Evolutionary conservation across 2,329 filamentous ascomycete genomes (phyloP), one percentile per base, ranked within the genome.

Genomic region (Epichloe uncinata): DNA sequence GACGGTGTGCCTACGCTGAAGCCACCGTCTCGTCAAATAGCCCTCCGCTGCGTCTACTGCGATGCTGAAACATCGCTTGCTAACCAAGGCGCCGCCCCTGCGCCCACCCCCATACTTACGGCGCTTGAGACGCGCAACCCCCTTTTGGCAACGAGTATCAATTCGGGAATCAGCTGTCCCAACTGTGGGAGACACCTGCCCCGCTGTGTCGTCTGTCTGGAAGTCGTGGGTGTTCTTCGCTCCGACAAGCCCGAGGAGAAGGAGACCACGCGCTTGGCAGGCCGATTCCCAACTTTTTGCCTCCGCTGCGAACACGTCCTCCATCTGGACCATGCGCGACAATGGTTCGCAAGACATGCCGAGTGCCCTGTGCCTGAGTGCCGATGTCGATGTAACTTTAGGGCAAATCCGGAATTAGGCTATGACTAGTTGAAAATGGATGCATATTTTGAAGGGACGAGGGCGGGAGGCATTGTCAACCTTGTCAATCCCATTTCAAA

Each of bases 11-110:
- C 78, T n/a, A 75, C 78, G 7, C 74, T 85, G 55, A 79, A 79
- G 51, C 76, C 82, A 1, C 75, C 82, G 0, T 79, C 78, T 2
- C 73, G 82, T 34, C 85, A 87, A 65, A 78, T 91, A 48, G 80
- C 83, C 4, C 75, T 93, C 45, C 79, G 85, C 44, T 93, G 87
- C 66, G 75, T 84, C 45, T 86, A 87, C 67, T 93, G 87, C 67
- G 81, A 85, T 58, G 73, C 77, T 35, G 73, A 79, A 60, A 75
- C 74, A 46, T 75, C 71, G 35, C 67, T 75, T 20, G 68, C 70
- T 40, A 72, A 71, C 51, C 67, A 61, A 48, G 58, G 58, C 48
- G 55, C 55, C 44, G 53, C 43, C 48, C 53, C 53, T 33, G 55
- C 55, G 48, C 42, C 45, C 20, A 50, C 50, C 42, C 42, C 58